Base-by-base conservation (phyloP, 2,329 filamentous ascomycete genomes). In the Sarocladiaceae sp. region DNA sequence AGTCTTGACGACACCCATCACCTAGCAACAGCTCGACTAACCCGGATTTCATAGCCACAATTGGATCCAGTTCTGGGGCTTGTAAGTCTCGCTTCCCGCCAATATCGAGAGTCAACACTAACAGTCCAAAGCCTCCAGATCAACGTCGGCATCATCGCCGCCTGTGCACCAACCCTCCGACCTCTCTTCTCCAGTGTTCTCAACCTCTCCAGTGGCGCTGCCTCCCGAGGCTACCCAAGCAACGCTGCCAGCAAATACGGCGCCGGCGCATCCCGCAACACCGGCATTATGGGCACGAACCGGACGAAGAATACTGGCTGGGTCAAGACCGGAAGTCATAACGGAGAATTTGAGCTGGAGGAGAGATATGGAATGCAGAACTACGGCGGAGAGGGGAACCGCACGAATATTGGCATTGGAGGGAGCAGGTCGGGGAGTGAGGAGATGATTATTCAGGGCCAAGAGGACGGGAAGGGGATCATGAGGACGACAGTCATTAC, bases 81-180 rank as follows among this genome's bases (percentile, higher is more conserved):
- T 47, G 42, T 47, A 31, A 28, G 42, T 29, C 12, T 39, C 17
- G 18, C 36, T 8, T 18, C 18, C 18, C 12, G 8, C 18, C 36
- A 10, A 39, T 7, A 33, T 15, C 29, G 10, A n/a, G 17, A 8
- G 12, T 10, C 18, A n/a, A 39, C 5, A 47, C 42, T 47, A 22
- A 52, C 25, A 13, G 18, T 3, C 11, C 2, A 18, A n/a, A 51
- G 50, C 37, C 36, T 52, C 10, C 50, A 62, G 50, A 53, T 60
- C 46, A 58, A 56, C 48, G 52, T 59, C 22, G 56, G 58, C 35
- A 58, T 62, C 51, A 58, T 60, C 42, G 59, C 57, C 52, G 55
- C 55, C 23, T 60, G 59, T 53, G 56, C 59, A 48, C 58, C 59
- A 3, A 51, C 56, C 20, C 47, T 59, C n/a, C 56, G 58, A n/a